Percentiles rank a stretch among this genome's conserved stretches.
Conservation (phyloP, 257 asterid species). For the Solanum arcanum region DNA sequence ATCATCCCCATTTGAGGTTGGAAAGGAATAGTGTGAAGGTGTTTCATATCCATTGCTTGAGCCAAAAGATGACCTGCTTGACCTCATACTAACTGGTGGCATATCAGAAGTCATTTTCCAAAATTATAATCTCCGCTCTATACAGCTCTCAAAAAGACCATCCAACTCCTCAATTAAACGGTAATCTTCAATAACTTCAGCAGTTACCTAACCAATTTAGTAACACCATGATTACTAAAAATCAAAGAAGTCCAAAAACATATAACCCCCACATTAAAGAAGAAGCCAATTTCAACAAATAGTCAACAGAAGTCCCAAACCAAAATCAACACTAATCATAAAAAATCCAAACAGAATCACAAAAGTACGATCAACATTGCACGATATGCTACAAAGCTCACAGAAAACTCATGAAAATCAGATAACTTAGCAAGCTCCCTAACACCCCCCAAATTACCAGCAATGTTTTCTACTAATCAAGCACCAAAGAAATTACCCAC, state of each 20-base stretch:
- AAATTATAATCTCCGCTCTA: not conserved
- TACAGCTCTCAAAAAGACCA: not conserved
- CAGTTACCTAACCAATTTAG: not conserved
- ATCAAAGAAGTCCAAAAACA: not conserved
- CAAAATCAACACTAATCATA: not conserved
- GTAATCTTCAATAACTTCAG: not conserved
- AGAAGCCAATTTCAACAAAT: not conserved
- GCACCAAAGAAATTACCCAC: not conserved
- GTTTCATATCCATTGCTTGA: constrained; percentile 79
- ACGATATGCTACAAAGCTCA: not conserved
- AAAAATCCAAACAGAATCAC: not conserved
- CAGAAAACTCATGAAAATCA: not conserved
- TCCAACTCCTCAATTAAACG: constrained; percentile 3
- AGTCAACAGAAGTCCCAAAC: not conserved
- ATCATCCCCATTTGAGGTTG: constrained; percentile 69
- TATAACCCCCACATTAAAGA: not conserved
- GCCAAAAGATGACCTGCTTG: constrained; percentile 76
- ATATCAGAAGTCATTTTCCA: constrained; percentile 57
- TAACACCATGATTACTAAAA: not conserved
- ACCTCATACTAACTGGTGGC: constrained; percentile 45
- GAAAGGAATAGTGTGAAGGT: constrained; percentile 55
- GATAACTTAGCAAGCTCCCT: not conserved
- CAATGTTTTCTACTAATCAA: not conserved
- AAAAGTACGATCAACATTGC: not conserved
- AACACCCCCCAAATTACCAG: not conserved